Conservation (phyloP, 1,284 basidiomycete species). For the Pisolithus thermaeus region DNA sequence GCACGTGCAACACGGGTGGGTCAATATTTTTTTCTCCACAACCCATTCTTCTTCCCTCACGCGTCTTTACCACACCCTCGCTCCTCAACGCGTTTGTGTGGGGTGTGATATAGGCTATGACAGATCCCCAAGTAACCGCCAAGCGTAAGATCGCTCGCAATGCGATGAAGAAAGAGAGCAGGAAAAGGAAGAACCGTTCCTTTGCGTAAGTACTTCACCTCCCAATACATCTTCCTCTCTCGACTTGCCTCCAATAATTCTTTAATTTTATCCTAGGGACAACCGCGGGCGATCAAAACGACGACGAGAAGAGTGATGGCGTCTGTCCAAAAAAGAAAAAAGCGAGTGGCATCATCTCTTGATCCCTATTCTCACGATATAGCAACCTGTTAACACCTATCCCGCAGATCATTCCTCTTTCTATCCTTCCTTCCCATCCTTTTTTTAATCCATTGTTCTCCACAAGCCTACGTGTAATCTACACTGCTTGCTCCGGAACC, state of each 20-base stretch:
- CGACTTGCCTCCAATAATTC: neutral
- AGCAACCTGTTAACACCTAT: no score
- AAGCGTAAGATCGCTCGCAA: constrained; percentile 69
- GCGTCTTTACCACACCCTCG: no score
- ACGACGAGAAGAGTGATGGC: constrained; percentile 26
- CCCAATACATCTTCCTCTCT: no score
- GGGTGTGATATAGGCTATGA: constrained; percentile 40
- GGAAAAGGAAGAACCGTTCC: constrained; percentile 66
- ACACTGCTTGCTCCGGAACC: no score
- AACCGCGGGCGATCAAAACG: constrained; percentile 35
- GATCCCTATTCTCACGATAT: neutral
- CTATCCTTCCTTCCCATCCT: no score
- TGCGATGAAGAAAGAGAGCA: constrained; percentile 70
- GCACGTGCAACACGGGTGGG: constrained; percentile 55
- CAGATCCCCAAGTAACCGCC: constrained; percentile 73
- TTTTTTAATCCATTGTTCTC: no score
- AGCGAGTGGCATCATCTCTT: neutral
- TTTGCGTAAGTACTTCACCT: constrained; percentile 45
- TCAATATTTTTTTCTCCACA: neutral
- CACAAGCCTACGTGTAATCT: no score
- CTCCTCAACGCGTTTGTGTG: no score
- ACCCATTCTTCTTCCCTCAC: no score
- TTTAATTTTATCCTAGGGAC: constrained; percentile 25
- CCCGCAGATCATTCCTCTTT: neutral
- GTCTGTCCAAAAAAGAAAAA: no score